Evolutionary conservation across 2,329 filamentous ascomycete genomes (phyloP).

Genomic region (Trichoderma afroharzianum): DNA sequence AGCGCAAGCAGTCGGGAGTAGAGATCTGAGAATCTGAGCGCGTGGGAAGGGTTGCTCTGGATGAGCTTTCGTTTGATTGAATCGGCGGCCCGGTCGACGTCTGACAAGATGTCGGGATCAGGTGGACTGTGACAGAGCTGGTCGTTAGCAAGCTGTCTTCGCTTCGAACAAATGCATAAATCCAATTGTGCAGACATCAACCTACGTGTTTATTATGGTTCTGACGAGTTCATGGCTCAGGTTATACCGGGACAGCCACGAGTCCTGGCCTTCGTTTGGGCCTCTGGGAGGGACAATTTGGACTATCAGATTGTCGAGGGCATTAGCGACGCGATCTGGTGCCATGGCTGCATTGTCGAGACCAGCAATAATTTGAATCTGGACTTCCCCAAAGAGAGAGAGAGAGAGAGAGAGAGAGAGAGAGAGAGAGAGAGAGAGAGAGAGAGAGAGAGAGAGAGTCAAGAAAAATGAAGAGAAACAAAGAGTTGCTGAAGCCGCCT

Average conservation of each 20-base stretch:
- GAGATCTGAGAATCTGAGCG: constrained; percentile 82
- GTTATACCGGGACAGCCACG: constrained; percentile 65
- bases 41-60: constrained; percentile 72
- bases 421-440: not conserved
- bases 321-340: constrained; percentile 68
- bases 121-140: constrained; percentile 36
- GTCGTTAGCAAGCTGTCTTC: not conserved
- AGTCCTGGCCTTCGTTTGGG: constrained; percentile 63
- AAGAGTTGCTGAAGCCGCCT: not conserved
- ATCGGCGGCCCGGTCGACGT: constrained; percentile 89
- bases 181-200: not conserved
- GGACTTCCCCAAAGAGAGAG: not conserved
- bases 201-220: constrained; percentile 50
- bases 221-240: constrained; percentile 52
- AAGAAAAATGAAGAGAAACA: not conserved
- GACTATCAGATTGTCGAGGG: constrained; percentile 73
- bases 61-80: constrained; percentile 86
- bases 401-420: not conserved
- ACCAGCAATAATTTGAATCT: not conserved
- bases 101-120: constrained; percentile 57
- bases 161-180: not conserved
- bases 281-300: constrained; percentile 63
- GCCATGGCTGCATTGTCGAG: constrained; percentile 53
- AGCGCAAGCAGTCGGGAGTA: constrained; percentile 87
- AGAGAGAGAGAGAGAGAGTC: not conserved